phyloP scores from a whole-genome alignment of 176 grass and related monocot genomes.

The Tuctoria greenei region DNA sequence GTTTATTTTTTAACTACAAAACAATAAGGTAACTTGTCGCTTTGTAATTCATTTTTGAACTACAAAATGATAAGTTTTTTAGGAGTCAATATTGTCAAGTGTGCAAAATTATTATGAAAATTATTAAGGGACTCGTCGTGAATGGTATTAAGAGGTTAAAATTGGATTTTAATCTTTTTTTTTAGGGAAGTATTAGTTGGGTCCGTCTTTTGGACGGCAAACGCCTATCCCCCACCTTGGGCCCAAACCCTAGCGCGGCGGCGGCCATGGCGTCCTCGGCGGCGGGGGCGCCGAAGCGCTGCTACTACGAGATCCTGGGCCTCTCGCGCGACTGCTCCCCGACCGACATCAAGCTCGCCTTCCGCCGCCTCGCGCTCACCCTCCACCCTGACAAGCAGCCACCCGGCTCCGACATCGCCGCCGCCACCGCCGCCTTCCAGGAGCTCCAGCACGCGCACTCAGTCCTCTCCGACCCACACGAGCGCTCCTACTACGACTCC shows the following conservation, averaged over 20 bases:
- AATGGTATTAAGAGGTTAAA: no score
- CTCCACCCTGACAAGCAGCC: constrained; percentile 91
- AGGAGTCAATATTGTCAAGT: no score
- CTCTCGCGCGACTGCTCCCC: constrained; percentile 62
- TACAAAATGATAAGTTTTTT: no score
- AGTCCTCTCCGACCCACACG: constrained; percentile 84
- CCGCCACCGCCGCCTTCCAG: constrained; percentile 90
- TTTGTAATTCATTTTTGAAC: no score
- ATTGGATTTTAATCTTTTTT: no score
- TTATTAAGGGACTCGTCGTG: no score
- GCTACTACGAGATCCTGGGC: constrained; percentile 86
- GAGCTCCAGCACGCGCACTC: constrained; percentile 87
- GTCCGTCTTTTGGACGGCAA: no score
- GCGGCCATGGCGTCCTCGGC: constrained; percentile 48
- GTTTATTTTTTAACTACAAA: no score
- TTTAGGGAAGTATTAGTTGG: no score
- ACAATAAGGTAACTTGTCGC: no score
- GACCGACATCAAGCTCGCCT: constrained; percentile 72
- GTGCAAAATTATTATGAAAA: no score
- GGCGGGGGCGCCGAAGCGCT: constrained; percentile 59
- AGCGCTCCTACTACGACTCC: constrained; percentile 91
- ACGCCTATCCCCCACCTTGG: neutral
- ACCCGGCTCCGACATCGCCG: constrained; percentile 36
- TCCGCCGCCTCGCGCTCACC: constrained; percentile 78
- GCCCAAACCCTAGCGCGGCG: constrained; percentile 45